These are phyloP conservation scores for Jaltomata sinuosa DNA, from an alignment of 257 asterid species.

Conservation along the genomic window DNA sequence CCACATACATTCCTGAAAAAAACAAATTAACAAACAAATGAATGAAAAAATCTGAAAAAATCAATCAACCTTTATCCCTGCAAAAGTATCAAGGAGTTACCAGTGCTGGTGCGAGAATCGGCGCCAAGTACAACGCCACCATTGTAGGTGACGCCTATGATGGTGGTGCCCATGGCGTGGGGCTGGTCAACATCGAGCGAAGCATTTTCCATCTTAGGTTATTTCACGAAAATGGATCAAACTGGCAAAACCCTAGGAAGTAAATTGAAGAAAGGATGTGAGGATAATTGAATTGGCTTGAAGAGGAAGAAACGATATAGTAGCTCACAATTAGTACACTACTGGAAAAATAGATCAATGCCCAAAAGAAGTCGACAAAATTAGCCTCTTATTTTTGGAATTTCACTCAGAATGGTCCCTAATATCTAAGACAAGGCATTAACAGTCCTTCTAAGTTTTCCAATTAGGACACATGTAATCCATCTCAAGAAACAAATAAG, in stretches of 20 bases:
- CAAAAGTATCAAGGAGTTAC: constrained; percentile 14
- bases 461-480: too few relatives aligned
- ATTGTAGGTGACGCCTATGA: constrained; percentile 76
- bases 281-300: neutral
- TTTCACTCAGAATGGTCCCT: neutral
- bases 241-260: neutral
- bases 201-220: neutral
- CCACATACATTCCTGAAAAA: constrained; percentile 61
- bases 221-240: neutral
- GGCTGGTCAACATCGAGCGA: constrained; percentile 22
- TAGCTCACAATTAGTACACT: neutral
- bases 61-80: neutral
- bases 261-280: neutral
- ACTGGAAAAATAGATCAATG: neutral
- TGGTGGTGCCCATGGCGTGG: constrained; percentile 83
- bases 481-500: too few relatives aligned
- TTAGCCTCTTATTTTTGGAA: neutral
- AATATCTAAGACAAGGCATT: too few relatives aligned
- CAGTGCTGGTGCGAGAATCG: constrained; percentile 89
- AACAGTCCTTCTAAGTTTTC: too few relatives aligned
- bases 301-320: neutral
- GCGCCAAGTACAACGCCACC: constrained; percentile 91
- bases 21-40: neutral
- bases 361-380: neutral
- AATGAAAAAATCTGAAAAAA: neutral